Evolutionary conservation across 345 rosid genomes (phyloP).

Genomic region (Bretschneidera sinensis): DNA sequence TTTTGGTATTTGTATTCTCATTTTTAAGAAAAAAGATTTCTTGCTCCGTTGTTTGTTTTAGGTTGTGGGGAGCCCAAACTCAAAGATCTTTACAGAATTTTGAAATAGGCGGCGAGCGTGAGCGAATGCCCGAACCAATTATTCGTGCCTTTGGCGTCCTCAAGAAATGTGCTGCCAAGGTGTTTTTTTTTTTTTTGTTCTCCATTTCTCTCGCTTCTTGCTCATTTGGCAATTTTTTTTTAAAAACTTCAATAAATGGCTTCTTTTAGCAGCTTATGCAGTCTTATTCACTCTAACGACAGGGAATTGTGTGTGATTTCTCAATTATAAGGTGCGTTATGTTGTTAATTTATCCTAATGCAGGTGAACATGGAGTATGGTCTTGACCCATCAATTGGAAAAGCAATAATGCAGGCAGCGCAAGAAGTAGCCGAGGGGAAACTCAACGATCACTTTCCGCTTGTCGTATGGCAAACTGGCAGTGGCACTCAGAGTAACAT

Average conservation of each 20-base stretch:
- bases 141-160: conserved; percentile 90
- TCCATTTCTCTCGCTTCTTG: not conserved
- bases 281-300: too few relatives aligned
- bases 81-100: conserved; percentile 94
- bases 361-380: conserved; percentile 95
- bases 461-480: conserved; percentile 98
- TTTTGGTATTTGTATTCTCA: too few relatives aligned
- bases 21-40: not conserved
- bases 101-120: conserved; percentile 90
- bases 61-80: conserved; percentile 98
- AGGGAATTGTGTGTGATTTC: not conserved
- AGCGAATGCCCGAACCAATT: conserved; percentile 92
- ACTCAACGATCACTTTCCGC: conserved; percentile 81
- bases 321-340: not conserved
- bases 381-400: conserved; percentile 77
- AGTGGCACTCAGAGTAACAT: conserved; percentile 99
- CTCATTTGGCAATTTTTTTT: not conserved
- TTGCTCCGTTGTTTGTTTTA: conserved; percentile 17
- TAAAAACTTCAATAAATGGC: not conserved
- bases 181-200: conserved; percentile 3
- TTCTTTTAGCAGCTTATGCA: not conserved
- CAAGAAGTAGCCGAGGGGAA: conserved; percentile 93
- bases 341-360: not conserved
- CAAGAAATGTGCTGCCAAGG: conserved; percentile 97
- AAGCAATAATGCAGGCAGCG: conserved; percentile 90